phyloP scores from a whole-genome alignment of 352 stramenopile species.

The Hyaloperonospora arabidopsidis region DNA sequence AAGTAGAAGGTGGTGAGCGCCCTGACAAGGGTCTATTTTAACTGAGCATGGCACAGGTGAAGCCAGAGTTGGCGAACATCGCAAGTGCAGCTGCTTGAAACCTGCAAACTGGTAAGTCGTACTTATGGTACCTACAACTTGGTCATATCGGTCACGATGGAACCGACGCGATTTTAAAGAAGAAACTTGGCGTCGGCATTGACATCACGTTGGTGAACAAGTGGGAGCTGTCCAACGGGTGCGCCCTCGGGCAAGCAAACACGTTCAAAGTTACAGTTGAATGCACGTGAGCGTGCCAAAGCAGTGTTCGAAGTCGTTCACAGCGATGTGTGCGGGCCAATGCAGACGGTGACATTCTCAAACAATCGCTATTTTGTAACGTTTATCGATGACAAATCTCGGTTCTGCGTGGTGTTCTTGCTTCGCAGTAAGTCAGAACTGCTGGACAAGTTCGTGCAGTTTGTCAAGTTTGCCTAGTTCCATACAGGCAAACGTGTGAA shows the following conservation, averaged over 20 bases:
- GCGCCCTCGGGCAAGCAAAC: not conserved
- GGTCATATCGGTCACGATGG: not conserved
- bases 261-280: not conserved
- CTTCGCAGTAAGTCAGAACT: conserved; percentile 11
- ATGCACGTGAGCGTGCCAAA: not conserved
- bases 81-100: not conserved
- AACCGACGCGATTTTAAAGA: not conserved
- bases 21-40: not conserved
- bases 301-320: not conserved
- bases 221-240: not conserved
- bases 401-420: conserved; percentile 12
- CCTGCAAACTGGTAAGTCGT: not conserved
- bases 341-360: not conserved
- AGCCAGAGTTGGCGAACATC: not conserved
- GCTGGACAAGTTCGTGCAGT: conserved; percentile 8
- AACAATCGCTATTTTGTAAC: not conserved
- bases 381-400: conserved; percentile 15
- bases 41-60: not conserved
- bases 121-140: not conserved
- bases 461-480: conserved; percentile 4
- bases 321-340: not conserved
- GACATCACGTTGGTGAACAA: not conserved
- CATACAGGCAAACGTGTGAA: conserved; percentile 8
- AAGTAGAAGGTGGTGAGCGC: not conserved
- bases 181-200: not conserved